Evolutionary conservation across 352 stramenopile genomes (phyloP), one percentile per base, ranked within the genome.

Genomic region (Pythium biforme): DNA sequence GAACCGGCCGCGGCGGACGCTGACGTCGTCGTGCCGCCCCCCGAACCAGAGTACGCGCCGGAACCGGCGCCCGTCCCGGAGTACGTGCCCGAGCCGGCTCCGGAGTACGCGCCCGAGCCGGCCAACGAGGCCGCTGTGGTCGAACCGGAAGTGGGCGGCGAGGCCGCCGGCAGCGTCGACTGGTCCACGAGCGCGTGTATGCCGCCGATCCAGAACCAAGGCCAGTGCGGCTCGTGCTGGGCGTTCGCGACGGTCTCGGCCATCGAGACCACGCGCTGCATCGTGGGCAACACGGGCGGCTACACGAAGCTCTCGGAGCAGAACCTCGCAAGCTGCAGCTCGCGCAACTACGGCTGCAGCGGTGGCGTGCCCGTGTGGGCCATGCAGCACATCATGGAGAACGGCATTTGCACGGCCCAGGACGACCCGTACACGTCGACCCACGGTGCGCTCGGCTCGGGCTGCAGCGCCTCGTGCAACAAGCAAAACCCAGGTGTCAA

Each of bases 211-310:
- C 62, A 99, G 74, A 98, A 99, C 79, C 97, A 99, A 72, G 97
- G 92, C 10, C 70, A 81, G 39, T 99, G 96, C 69, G 96, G 96
- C 19, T 55, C 90, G 34, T 99, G 97, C 81, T 99, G 97, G 96
- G 92, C 94, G 7, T 99, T 99, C 77, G 98, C 94, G 4, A 95
- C 98, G 2, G 80, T 95, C 7, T 88, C 90, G 4, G 92, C 86
- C 6, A 68, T 98, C 3, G 94, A 99, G 75, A 90, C 89, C 11
- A 91, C 82, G 4, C 83, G 96, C 67, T 96, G 88, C 26, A 86
- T 98, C 33, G 55, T 66, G 10, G 79, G 73, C 17, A 90, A 78
- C 3, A 81, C 86, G 26, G 79, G 73, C 25, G 74, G 69, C 4
- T 68, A 91, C 19, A 70, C 88, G 19, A 80, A 86, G 61, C 81